phyloP scores from a whole-genome alignment of 306 rosid genomes.

The Psophocarpus tetragonolobus region DNA sequence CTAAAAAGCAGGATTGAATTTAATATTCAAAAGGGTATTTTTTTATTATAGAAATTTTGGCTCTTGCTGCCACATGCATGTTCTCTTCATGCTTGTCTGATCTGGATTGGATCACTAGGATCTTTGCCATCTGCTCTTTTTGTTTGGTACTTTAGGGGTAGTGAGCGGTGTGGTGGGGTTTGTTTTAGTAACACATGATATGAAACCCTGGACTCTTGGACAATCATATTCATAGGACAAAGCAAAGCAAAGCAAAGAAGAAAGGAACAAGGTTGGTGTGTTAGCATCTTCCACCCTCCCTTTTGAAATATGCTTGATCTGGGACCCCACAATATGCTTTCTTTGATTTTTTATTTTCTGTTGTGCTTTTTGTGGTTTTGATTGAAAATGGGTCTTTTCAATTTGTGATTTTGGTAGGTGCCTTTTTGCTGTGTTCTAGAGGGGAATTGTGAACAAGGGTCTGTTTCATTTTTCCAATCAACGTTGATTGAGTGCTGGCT shows the following conservation, averaged over 20 bases:
- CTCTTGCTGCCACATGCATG: conserved; percentile 77
- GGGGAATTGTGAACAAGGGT: conserved; percentile 40
- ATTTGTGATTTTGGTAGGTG: conserved; percentile 36
- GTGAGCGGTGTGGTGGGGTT: conserved; percentile 49
- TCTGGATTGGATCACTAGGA: conserved; percentile 96
- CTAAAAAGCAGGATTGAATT: background rate
- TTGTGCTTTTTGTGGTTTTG: conserved; percentile 40
- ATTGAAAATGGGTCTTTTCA: conserved; percentile 43
- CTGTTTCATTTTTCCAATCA: conserved; percentile 41
- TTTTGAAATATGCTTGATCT: conserved; percentile 49
- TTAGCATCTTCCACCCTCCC: conserved; percentile 29
- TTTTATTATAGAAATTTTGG: conserved; percentile 41
- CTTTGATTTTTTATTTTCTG: conserved; percentile 43
- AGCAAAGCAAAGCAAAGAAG: conserved; percentile 46
- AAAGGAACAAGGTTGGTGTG: conserved; percentile 65
- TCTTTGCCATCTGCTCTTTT: conserved; percentile 61
- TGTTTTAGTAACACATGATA: conserved; percentile 17
- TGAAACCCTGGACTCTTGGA: conserved; percentile 47
- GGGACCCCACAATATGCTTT: conserved; percentile 52
- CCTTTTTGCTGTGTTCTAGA: conserved; percentile 30
- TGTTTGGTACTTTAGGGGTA: conserved; percentile 52
- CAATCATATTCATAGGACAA: conserved; percentile 54
- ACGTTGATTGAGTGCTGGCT: conserved; percentile 25
- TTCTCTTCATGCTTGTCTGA: conserved; percentile 79
- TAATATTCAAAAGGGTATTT: background rate